Conservation (phyloP, 768 basidiomycete species). For the Tulasnella sp. region DNA sequence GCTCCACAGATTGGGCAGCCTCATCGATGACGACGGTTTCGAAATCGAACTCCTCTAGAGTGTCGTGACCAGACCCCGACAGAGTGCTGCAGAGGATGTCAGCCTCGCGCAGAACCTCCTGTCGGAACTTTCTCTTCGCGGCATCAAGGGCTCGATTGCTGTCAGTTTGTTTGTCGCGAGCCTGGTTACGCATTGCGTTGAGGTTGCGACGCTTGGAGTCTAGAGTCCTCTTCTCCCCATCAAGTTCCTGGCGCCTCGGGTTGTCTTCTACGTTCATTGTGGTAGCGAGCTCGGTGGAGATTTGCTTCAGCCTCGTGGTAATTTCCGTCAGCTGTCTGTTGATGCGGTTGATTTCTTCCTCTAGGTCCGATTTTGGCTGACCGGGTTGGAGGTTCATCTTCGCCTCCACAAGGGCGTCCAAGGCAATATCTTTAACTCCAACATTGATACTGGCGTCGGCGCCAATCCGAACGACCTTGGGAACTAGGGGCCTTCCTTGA, state of each 20-base stretch:
- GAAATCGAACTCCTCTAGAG: conserved; percentile 76
- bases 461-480: conserved; percentile 90
- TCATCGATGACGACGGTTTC: conserved; percentile 98
- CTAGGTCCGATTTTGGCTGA: conserved; percentile 38
- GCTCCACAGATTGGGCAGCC: conserved; percentile 93
- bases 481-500: conserved; percentile 50
- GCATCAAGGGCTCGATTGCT: conserved; percentile 79
- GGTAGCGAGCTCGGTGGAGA: conserved; percentile 54
- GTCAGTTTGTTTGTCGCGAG: conserved; percentile 80
- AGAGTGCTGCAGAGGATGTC: conserved; percentile 93
- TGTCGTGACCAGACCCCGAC: conserved; percentile 89
- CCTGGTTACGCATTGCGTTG: conserved; percentile 65
- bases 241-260: conserved; percentile 53
- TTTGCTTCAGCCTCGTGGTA: conserved; percentile 45
- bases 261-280: conserved; percentile 45
- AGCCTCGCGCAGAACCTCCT: conserved; percentile 76
- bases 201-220: conserved; percentile 61
- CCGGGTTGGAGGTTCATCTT: conserved; percentile 41
- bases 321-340: conserved; percentile 67
- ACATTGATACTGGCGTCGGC: conserved; percentile 67
- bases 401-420: conserved; percentile 68
- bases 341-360: conserved; percentile 49
- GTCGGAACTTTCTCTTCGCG: conserved; percentile 64
- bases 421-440: conserved; percentile 76
- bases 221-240: conserved; percentile 65